Evolutionary conservation across 768 basidiomycete genomes (phyloP).

Genomic region (Obba rivulosa): DNA sequence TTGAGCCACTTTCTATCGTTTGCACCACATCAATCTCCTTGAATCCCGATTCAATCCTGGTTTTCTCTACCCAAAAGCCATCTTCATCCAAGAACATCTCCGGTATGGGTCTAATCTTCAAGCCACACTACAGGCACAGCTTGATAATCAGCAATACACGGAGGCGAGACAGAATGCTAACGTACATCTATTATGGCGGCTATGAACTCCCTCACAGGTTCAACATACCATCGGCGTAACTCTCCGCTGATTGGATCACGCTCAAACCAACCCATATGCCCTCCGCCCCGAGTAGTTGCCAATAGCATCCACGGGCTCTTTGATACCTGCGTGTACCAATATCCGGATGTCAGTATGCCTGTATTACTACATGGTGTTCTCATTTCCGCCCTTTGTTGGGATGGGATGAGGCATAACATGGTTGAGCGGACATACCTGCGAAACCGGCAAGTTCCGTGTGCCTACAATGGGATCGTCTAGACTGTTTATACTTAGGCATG

Average conservation of each 20-base stretch:
- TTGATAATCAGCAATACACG: too few species aligned
- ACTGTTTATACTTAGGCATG: conserved; percentile 17
- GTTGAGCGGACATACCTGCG: conserved; percentile 5
- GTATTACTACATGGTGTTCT: background rate
- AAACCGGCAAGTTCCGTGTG: conserved; percentile 4
- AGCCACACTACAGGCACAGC: conserved; percentile 4
- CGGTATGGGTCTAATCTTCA: conserved; percentile 4
- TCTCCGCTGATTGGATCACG: conserved; percentile 5
- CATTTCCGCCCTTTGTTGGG: too few species aligned
- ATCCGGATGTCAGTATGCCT: background rate
- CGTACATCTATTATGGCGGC: conserved; percentile 16
- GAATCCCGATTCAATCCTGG: too few species aligned
- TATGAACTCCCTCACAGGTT: conserved; percentile 17
- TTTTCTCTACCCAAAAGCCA: conserved; percentile 6
- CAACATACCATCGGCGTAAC: conserved; percentile 15
- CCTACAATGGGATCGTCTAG: conserved; percentile 17
- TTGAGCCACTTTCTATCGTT: too few species aligned
- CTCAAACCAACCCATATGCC: conserved; percentile 23
- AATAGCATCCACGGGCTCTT: conserved; percentile 14
- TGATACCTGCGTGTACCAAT: conserved; percentile 3
- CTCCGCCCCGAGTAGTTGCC: conserved; percentile 15
- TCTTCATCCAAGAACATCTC: background rate
- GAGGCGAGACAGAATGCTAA: background rate
- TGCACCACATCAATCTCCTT: too few species aligned
- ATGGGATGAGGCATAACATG: conserved; percentile 8